Conservation (phyloP, 2,329 filamentous ascomycete species). For the Tothia fuscella region DNA sequence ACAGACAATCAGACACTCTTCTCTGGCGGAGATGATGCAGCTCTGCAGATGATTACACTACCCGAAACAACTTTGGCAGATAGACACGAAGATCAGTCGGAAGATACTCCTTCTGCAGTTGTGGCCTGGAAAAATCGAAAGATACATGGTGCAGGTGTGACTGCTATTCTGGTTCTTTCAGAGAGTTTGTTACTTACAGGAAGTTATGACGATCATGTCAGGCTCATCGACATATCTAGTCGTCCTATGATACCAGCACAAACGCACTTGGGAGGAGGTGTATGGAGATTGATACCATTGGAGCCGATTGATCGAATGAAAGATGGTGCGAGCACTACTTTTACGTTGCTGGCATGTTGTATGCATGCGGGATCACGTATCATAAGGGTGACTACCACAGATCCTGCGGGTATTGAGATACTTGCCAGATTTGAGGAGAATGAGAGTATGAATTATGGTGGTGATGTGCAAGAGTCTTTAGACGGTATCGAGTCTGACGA, state of each 20-base stretch:
- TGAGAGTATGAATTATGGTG: conserved; percentile 90
- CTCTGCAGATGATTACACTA: no score
- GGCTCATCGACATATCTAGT: conserved; percentile 43
- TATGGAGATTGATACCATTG: conserved; percentile 71
- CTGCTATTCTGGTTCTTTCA: conserved; percentile 63
- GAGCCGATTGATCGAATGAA: conserved; percentile 14
- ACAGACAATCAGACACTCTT: conserved; percentile 36
- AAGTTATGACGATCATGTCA: conserved; percentile 78
- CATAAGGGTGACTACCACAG: conserved; percentile 32
- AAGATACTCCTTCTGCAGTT: not conserved
- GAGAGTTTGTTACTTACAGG: conserved; percentile 62
- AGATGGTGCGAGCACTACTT: conserved; percentile 12
- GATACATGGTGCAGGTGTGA: conserved; percentile 72
- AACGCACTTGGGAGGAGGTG: conserved; percentile 60
- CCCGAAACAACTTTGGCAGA: not conserved
- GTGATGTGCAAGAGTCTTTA: conserved; percentile 47
- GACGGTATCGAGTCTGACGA: conserved; percentile 15
- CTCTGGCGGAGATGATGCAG: conserved; percentile 67
- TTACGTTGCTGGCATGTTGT: conserved; percentile 66
- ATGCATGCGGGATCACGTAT: conserved; percentile 82
- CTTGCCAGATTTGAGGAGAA: conserved; percentile 70
- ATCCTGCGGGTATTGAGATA: conserved; percentile 50
- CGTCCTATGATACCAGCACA: conserved; percentile 48
- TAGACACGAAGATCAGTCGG: not conserved
- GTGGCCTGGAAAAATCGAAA: conserved; percentile 37